Conservation (phyloP, 805 yeast genomes). For the Maudiozyma turicensis region DNA sequence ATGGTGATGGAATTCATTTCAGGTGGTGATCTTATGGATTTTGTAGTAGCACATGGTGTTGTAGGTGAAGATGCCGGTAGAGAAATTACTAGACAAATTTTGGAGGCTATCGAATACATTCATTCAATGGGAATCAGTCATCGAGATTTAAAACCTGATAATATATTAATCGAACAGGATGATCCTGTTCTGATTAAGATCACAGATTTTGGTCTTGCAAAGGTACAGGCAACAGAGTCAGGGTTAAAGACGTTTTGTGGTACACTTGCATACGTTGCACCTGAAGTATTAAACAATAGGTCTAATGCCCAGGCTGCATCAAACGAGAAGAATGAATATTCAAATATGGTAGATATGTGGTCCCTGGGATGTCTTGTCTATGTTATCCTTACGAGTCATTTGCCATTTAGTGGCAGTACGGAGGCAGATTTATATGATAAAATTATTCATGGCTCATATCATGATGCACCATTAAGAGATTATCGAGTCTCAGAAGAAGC, state of each 20-base stretch:
- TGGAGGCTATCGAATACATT: slow-evolving; percentile 77
- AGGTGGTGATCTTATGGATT: slow-evolving; percentile 97
- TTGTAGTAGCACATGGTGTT: slow-evolving; percentile 84
- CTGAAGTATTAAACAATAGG: slow-evolving; percentile 61
- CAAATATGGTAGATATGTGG: slow-evolving; percentile 94
- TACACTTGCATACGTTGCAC: slow-evolving; percentile 93
- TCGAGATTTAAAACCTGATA: slow-evolving; percentile 93
- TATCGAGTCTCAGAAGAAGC: slow-evolving; percentile 61
- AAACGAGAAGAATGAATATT: slow-evolving; percentile 39
- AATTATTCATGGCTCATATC: slow-evolving; percentile 70
- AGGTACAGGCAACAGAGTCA: slow-evolving; percentile 73
- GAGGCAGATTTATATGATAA: slow-evolving; percentile 76
- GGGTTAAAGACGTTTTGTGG: slow-evolving; percentile 96
- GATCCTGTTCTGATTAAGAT: slow-evolving; percentile 89
- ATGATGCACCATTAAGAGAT: slow-evolving; percentile 61
- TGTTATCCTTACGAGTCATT: slow-evolving; percentile 83
- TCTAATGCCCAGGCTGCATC: slow-evolving; percentile 7
- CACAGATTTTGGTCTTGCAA: slow-evolving; percentile 94
- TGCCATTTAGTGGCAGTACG: slow-evolving; percentile 90
- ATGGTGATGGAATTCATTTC: slow-evolving; percentile 92
- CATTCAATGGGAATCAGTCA: slow-evolving; percentile 91
- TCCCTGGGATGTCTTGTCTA: slow-evolving; percentile 90
- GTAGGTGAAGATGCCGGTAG: slow-evolving; percentile 86
- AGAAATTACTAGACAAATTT: slow-evolving; percentile 75
- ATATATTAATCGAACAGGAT: slow-evolving; percentile 79